These are phyloP conservation scores for Fusarium sp. DNA, from an alignment of 2,329 filamentous ascomycete genomes.

Conservation along the genomic window DNA sequence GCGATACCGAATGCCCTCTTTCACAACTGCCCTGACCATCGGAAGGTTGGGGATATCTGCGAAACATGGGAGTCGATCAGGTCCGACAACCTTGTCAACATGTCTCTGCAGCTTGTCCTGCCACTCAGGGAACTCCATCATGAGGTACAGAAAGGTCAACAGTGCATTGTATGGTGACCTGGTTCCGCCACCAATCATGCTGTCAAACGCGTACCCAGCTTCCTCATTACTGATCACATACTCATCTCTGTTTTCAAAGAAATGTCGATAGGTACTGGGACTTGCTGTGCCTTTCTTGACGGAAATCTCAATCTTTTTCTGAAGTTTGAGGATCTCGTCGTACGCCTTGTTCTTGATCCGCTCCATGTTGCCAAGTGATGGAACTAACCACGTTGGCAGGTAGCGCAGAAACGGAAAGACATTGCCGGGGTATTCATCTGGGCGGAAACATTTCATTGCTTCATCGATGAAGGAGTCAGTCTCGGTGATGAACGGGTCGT, in stretches of 20 bases:
- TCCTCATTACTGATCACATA: conserved; percentile 2
- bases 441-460: neutral
- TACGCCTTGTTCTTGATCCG: neutral
- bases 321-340: neutral
- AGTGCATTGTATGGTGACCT: neutral
- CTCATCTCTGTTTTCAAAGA: neutral
- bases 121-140: conserved; percentile 11
- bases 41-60: conserved; percentile 1
- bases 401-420: conserved; percentile 2
- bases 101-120: conserved; percentile 2
- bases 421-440: conserved; percentile 1
- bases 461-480: neutral
- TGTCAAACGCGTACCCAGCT: conserved; percentile 3
- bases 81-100: neutral
- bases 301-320: neutral
- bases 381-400: conserved; percentile 1
- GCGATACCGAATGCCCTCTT: neutral
- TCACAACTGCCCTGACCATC: conserved; percentile 2
- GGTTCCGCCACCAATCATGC: neutral
- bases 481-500: neutral
- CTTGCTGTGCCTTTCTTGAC: neutral
- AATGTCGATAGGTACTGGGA: neutral
- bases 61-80: neutral
- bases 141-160: conserved; percentile 6
- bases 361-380: neutral